Evolutionary conservation across 1,284 basidiomycete genomes (phyloP).

Genomic region (Violaceomyces palustris): DNA sequence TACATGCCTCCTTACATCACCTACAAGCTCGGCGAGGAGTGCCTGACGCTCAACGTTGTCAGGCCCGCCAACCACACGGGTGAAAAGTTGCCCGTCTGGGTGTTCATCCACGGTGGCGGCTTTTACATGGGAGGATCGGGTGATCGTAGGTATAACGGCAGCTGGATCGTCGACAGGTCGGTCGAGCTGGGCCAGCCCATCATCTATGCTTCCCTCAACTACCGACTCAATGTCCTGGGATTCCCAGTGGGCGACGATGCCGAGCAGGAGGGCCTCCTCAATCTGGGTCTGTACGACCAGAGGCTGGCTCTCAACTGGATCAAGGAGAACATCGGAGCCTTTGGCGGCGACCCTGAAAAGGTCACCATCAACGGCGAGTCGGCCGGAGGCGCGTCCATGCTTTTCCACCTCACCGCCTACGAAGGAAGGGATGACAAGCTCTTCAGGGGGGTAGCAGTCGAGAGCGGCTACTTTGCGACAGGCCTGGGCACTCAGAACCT

Average conservation of each 20-base stretch:
- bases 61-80: slow-evolving; percentile 1
- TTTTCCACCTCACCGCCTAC: slow-evolving; percentile 13
- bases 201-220: slow-evolving; percentile 17
- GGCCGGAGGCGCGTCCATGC: slow-evolving; percentile 21
- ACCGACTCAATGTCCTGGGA: slow-evolving; percentile 6
- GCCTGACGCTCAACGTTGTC: slow-evolving; percentile 23
- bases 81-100: slow-evolving; percentile 13
- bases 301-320: slow-evolving; percentile 30
- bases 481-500: slow-evolving; percentile 1
- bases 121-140: slow-evolving; percentile 12
- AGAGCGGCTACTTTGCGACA: slow-evolving; percentile 14
- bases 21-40: slow-evolving; percentile 20
- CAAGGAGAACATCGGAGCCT: slow-evolving; percentile 19
- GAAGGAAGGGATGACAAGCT: slow-evolving; percentile 10
- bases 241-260: slow-evolving; percentile 7
- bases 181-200: slow-evolving; percentile 14
- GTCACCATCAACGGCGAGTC: slow-evolving; percentile 28
- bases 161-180: slow-evolving; percentile 16
- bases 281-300: slow-evolving; percentile 28
- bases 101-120: slow-evolving; percentile 22
- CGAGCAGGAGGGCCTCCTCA: slow-evolving; percentile 2
- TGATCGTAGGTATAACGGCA: slow-evolving; percentile 13
- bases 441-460: slow-evolving; percentile 2
- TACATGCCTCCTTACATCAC: slow-evolving; percentile 17
- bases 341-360: slow-evolving; percentile 23